A percentile compares a stretch with the other conserved stretches of the same genome.
Evolutionary conservation across 148 eudicot genomes (phyloP).

Genomic region (Linanthus parryae): DNA sequence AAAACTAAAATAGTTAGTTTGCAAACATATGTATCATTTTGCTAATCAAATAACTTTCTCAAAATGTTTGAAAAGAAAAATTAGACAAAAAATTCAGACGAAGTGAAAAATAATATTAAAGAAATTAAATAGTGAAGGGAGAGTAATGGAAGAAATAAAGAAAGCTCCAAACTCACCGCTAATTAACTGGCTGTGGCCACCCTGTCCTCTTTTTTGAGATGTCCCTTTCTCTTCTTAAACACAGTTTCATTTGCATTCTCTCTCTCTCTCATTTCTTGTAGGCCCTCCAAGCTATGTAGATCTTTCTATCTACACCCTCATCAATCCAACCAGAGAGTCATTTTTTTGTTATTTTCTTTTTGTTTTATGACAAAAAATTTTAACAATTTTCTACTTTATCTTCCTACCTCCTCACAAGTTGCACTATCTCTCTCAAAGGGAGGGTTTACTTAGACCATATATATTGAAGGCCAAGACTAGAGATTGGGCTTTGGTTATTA

Average conservation of each 20-base stretch:
- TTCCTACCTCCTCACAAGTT: too few species aligned
- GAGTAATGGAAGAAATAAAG: conserved; percentile 12
- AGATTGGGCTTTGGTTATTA: neutral
- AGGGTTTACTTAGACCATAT: neutral
- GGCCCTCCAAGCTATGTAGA: conserved; percentile 38
- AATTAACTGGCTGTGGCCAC: conserved; percentile 16
- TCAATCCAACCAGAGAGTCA: neutral
- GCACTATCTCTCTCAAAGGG: conserved; percentile 5
- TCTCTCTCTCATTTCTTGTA: conserved; percentile 8
- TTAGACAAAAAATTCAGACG: too few species aligned
- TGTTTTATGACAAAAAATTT: too few species aligned
- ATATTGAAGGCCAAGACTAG: neutral
- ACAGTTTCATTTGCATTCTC: neutral
- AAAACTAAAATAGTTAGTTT: too few species aligned
- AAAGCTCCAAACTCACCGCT: conserved; percentile 21
- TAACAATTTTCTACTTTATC: conserved; percentile 5
- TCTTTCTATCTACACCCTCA: conserved; percentile 31
- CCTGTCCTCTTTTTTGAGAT: conserved; percentile 13
- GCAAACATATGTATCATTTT: too few species aligned
- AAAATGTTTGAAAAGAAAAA: too few species aligned
- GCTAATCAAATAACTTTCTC: too few species aligned
- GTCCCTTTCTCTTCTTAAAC: conserved; percentile 23
- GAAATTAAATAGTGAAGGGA: too few species aligned
- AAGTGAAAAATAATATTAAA: too few species aligned
- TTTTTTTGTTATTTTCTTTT: too few species aligned